Conservation (phyloP, 2,329 filamentous ascomycete genomes). For the Blastomyces parvus region DNA sequence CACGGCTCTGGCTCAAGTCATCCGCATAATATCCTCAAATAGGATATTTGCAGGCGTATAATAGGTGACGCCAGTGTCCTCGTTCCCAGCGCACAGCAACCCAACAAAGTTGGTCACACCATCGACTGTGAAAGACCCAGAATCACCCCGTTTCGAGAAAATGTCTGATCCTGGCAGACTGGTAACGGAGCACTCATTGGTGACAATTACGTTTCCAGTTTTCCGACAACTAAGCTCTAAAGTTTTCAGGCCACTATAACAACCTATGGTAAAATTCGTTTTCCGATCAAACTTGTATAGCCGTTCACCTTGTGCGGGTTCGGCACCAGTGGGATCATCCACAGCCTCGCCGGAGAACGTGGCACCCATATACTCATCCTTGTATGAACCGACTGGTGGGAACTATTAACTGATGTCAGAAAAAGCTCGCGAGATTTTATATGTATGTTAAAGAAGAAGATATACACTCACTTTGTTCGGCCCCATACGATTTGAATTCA, state of each 20-base stretch:
- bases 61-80: not conserved
- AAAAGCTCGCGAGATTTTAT: not conserved
- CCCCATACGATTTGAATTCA: not conserved
- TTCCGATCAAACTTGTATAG: slow-evolving; percentile 2
- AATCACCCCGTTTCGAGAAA: not conserved
- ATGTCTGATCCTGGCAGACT: not conserved
- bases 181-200: not conserved
- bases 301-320: not conserved
- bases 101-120: not conserved
- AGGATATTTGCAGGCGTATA: not conserved
- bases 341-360: not conserved
- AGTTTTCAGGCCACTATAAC: slow-evolving; percentile 1
- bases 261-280: not conserved
- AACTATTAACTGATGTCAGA: slow-evolving; percentile 1
- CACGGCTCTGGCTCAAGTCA: not conserved
- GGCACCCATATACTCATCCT: not conserved
- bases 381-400: not conserved
- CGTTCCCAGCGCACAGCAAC: slow-evolving; percentile 1
- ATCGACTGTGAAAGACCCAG: not conserved
- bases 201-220: slow-evolving; percentile 1
- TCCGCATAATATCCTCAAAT: not conserved
- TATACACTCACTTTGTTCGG: slow-evolving; percentile 3
- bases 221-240: not conserved
- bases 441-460: slow-evolving; percentile 1
- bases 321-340: not conserved